Conservation (phyloP, 805 yeast species). For the Kluyveromyces starmeri region DNA sequence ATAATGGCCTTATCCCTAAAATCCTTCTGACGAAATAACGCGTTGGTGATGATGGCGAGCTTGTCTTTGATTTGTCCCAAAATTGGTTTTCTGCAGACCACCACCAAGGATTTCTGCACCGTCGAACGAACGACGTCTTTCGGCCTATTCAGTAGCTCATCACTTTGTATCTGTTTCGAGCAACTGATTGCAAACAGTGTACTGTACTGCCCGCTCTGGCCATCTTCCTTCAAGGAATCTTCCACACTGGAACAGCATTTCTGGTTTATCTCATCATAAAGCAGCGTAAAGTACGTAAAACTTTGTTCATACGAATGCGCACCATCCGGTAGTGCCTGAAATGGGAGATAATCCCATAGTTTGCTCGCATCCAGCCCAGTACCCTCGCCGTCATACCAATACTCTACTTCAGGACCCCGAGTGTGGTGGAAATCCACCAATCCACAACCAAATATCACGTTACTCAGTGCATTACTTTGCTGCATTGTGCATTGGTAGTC, state of each 20-base stretch:
- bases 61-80: conserved; percentile 86
- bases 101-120: conserved; percentile 85
- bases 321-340: conserved; percentile 95
- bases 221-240: conserved; percentile 13
- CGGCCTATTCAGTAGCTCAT: conserved; percentile 46
- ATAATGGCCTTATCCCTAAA: conserved; percentile 64
- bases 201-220: conserved; percentile 25
- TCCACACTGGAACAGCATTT: conserved; percentile 19
- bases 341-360: conserved; percentile 82
- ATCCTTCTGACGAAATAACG: conserved; percentile 73
- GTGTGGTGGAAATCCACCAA: conserved; percentile 88
- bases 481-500: too few relatives aligned
- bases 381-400: conserved; percentile 54
- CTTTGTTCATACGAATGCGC: conserved; percentile 91
- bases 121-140: conserved; percentile 73
- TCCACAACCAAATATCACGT: conserved; percentile 67
- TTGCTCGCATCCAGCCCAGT: conserved; percentile 23
- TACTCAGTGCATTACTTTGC: too few relatives aligned
- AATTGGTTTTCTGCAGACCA: conserved; percentile 78
- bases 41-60: conserved; percentile 77
- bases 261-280: conserved; percentile 46
- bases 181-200: conserved; percentile 95
- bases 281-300: conserved; percentile 78
- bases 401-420: conserved; percentile 93
- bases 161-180: conserved; percentile 68